Percentiles rank a stretch among this genome's conserved stretches.
Conservation (phyloP, 2,329 filamentous ascomycete species). For the Mycosphaerella arachidis region DNA sequence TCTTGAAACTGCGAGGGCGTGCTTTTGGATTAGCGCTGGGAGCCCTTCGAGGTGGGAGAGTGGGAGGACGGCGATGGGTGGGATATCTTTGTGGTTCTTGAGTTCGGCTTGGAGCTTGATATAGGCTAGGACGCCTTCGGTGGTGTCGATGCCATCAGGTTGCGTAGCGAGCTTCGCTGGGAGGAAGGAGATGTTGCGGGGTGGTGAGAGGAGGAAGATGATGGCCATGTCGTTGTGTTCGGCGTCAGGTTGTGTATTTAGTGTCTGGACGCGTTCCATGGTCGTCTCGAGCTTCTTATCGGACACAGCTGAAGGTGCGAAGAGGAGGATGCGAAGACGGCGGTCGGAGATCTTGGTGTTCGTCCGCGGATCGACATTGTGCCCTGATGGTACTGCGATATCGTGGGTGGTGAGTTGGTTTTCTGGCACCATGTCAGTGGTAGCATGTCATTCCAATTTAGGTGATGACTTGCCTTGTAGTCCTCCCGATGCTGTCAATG, state of each 20-base stretch:
- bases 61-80: constrained; percentile 27
- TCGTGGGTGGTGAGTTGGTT: constrained; percentile 35
- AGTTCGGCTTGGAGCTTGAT: constrained; percentile 27
- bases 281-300: constrained; percentile 19
- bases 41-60: constrained; percentile 21
- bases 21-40: constrained; percentile 21
- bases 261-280: constrained; percentile 31
- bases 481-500: constrained; percentile 13
- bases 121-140: constrained; percentile 23
- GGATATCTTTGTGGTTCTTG: constrained; percentile 15
- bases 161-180: constrained; percentile 10
- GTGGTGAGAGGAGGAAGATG: constrained; percentile 28
- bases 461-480: constrained; percentile 30
- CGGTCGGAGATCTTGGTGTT: constrained; percentile 9
- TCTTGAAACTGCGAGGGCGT: background rate
- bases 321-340: constrained; percentile 30
- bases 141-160: background rate
- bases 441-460: constrained; percentile 2
- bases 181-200: constrained; percentile 12
- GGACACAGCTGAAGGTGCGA: constrained; percentile 26
- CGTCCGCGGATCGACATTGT: constrained; percentile 4
- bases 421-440: constrained; percentile 22
- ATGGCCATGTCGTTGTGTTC: constrained; percentile 25
- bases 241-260: constrained; percentile 28
- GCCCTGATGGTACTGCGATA: constrained; percentile 29